phyloP scores from a whole-genome alignment of 1,139 yeast species.

The Candida albicans region DNA sequence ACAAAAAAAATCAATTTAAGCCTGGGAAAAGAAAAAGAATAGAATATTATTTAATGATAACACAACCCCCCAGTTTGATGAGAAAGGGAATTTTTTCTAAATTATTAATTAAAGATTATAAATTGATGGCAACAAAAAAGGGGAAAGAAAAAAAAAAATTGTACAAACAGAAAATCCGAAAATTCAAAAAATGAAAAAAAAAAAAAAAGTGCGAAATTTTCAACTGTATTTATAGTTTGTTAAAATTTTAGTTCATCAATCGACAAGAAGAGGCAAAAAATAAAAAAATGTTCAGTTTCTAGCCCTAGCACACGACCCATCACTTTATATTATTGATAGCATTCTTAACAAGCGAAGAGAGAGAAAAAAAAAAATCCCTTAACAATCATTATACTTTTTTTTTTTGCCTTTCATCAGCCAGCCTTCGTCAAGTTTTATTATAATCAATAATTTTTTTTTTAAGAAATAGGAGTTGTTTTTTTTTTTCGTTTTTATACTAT shows the following conservation, averaged over 20 bases:
- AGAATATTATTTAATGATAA: too few species aligned
- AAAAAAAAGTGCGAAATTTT: constrained; percentile 4
- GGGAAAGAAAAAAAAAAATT: not conserved
- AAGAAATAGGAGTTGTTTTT: not conserved
- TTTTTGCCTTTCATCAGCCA: not conserved
- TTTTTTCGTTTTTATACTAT: not conserved
- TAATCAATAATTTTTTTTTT: not conserved
- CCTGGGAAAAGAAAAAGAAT: too few species aligned
- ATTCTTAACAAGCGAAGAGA: not conserved
- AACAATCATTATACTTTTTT: not conserved
- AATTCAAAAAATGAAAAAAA: constrained; percentile 1
- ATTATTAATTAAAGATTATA: not conserved
- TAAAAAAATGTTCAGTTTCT: not conserved
- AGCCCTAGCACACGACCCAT: constrained; percentile 1
- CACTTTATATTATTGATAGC: constrained; percentile 1
- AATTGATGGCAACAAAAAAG: not conserved
- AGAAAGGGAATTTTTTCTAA: too few species aligned
- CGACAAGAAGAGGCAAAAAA: not conserved
- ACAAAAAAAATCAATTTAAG: too few species aligned
- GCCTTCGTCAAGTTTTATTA: not conserved
- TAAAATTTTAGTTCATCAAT: not conserved
- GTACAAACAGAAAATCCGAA: not conserved
- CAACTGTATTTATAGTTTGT: constrained; percentile 5
- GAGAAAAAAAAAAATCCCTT: not conserved
- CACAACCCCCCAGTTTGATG: too few species aligned